Evolutionary conservation across 495 filamentous ascomycete genomes (phyloP).

Genomic region (Venustampulla echinocandica): DNA sequence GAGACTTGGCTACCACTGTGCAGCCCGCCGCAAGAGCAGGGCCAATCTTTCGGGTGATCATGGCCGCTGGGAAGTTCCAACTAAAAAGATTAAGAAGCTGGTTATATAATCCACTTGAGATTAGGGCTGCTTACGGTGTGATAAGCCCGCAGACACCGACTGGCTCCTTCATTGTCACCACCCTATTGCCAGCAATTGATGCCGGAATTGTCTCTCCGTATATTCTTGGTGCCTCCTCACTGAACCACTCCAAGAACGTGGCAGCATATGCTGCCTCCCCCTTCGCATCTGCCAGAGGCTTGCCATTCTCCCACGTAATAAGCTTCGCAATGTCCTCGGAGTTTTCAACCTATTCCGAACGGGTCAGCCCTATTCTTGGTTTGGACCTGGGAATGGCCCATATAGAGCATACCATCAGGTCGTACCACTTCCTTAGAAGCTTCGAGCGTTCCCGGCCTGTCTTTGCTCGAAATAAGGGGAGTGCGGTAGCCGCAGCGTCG

Average conservation of each 20-base stretch:
- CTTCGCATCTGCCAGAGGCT: slow-evolving; percentile 62
- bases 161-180: slow-evolving; percentile 74
- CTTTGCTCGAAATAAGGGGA: slow-evolving; percentile 49
- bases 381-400: no score
- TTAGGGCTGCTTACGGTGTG: slow-evolving; percentile 48
- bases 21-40: slow-evolving; percentile 79
- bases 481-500: slow-evolving; percentile 58
- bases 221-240: slow-evolving; percentile 61
- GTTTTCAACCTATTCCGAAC: slow-evolving; percentile 58
- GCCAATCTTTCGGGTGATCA: slow-evolving; percentile 84
- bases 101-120: background rate
- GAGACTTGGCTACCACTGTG: slow-evolving; percentile 77
- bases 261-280: slow-evolving; percentile 68
- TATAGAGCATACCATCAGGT: slow-evolving; percentile 55
- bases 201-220: slow-evolving; percentile 74
- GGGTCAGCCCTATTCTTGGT: slow-evolving; percentile 10
- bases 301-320: slow-evolving; percentile 82
- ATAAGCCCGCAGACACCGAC: slow-evolving; percentile 92
- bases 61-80: slow-evolving; percentile 92
- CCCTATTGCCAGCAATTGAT: slow-evolving; percentile 58
- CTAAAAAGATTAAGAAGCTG: background rate
- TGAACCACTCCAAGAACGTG: slow-evolving; percentile 77
- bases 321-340: slow-evolving; percentile 78
- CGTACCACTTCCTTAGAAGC: slow-evolving; percentile 83
- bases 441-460: slow-evolving; percentile 74